A percentile compares a stretch with the other conserved stretches of the same genome.
Evolutionary conservation across 305 asterid species (phyloP).

Genomic region (Fraxinus dipetala): DNA sequence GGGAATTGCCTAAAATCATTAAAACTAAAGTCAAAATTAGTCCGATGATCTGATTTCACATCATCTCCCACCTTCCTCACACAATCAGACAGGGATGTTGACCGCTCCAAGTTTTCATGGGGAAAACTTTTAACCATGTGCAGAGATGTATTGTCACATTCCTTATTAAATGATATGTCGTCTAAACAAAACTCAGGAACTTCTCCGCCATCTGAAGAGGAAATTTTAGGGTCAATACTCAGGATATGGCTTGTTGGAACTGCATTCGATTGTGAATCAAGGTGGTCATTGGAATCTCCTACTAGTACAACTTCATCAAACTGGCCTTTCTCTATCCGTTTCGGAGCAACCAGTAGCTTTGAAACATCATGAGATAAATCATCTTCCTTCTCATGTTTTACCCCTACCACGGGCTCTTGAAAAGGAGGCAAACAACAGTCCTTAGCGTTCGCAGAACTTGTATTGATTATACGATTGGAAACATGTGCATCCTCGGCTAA

Average conservation of each 20-base stretch:
- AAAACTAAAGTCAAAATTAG: constrained; percentile 20
- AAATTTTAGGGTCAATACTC: constrained; percentile 3
- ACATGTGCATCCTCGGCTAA: constrained; percentile 20
- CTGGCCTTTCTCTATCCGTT: not conserved
- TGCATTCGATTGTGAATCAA: constrained; percentile 7
- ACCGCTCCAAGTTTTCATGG: constrained; percentile 22
- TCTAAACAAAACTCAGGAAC: constrained; percentile 16
- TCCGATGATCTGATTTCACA: constrained; percentile 26
- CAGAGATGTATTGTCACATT: constrained; percentile 11
- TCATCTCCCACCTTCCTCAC: constrained; percentile 24
- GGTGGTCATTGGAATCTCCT: constrained; percentile 11
- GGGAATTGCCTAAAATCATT: constrained; percentile 22
- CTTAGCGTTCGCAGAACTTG: constrained; percentile 23
- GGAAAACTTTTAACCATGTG: not conserved
- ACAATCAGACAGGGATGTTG: constrained; percentile 27
- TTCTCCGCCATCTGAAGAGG: constrained; percentile 6
- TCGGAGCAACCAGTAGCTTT: not conserved
- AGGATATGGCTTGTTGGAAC: constrained; percentile 10
- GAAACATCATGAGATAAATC: not conserved
- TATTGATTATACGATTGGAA: constrained; percentile 21
- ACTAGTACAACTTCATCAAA: constrained; percentile 1
- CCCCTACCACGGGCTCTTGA: constrained; percentile 9
- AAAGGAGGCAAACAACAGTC: constrained; percentile 8
- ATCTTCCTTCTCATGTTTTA: constrained; percentile 4
- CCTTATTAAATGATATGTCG: constrained; percentile 12